Conservation (phyloP, 2,329 filamentous ascomycete species). For the Tolypocladium tropicale region DNA sequence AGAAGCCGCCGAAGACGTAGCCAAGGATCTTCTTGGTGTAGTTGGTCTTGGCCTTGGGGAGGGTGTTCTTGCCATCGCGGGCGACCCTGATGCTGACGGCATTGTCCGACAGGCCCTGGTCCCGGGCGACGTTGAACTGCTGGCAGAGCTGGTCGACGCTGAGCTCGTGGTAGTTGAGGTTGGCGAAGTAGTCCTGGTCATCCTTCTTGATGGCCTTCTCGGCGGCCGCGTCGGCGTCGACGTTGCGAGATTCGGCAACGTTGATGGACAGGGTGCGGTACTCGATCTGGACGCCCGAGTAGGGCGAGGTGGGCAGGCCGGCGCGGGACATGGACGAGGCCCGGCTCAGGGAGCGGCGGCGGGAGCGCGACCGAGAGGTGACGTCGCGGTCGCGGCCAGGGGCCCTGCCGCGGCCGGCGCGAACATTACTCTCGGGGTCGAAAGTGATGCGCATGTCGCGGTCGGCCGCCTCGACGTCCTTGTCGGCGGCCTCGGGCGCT, state of each 20-base stretch:
- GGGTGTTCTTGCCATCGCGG: slow-evolving; percentile 30
- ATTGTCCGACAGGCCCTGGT: slow-evolving; percentile 23
- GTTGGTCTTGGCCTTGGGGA: slow-evolving; percentile 31
- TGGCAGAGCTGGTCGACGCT: slow-evolving; percentile 23
- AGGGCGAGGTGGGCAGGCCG: slow-evolving; percentile 14
- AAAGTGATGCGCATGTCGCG: slow-evolving; percentile 15
- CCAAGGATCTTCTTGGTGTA: slow-evolving; percentile 28
- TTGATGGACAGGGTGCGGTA: slow-evolving; percentile 31
- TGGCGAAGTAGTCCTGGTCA: slow-evolving; percentile 32
- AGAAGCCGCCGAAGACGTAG: slow-evolving; percentile 37
- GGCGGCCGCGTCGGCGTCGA: slow-evolving; percentile 10
- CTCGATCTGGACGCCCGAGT: slow-evolving; percentile 26
- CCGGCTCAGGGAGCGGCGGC: slow-evolving; percentile 12
- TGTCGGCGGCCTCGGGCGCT: slow-evolving; percentile 9
- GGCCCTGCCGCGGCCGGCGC: slow-evolving; percentile 7
- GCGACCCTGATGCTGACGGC: slow-evolving; percentile 22
- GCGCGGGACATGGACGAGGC: slow-evolving; percentile 3
- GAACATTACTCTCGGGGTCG: slow-evolving; percentile 10
- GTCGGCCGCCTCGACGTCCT: slow-evolving; percentile 8
- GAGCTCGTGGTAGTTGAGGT: slow-evolving; percentile 27
- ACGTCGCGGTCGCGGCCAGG: slow-evolving; percentile 1
- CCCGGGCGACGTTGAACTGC: slow-evolving; percentile 25
- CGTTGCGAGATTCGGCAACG: slow-evolving; percentile 24
- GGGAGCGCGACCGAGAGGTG: slow-evolving; percentile 10
- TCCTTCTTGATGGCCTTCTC: slow-evolving; percentile 18